These are phyloP conservation scores for Phytophthora litchii DNA, from an alignment of 352 stramenopile species.

Conservation along the genomic window DNA sequence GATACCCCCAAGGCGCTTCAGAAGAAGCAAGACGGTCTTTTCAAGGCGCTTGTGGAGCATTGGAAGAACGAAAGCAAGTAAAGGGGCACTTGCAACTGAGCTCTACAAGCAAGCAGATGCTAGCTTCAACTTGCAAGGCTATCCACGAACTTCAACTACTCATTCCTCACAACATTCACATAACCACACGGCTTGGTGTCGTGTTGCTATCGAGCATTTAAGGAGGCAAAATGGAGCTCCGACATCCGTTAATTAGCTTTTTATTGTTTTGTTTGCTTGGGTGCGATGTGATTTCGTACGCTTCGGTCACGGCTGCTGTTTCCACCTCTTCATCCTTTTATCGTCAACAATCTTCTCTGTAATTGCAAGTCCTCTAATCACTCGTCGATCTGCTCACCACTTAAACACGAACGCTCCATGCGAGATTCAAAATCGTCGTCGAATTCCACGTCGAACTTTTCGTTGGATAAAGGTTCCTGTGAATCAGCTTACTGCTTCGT, in stretches of 20 bases:
- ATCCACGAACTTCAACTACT: constrained; percentile 18
- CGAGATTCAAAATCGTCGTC: constrained; percentile 13
- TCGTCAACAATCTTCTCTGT: not conserved
- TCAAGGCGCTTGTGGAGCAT: constrained; percentile 77
- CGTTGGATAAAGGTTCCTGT: constrained; percentile 19
- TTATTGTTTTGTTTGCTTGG: constrained; percentile 31
- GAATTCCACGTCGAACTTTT: constrained; percentile 12
- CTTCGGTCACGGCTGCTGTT: constrained; percentile 18
- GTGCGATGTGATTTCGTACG: constrained; percentile 10
- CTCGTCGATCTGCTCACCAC: not conserved
- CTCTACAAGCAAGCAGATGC: not conserved
- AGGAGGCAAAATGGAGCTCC: constrained; percentile 17
- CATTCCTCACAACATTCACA: not conserved
- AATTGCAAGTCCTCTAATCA: not conserved
- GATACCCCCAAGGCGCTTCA: constrained; percentile 86
- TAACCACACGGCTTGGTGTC: not conserved
- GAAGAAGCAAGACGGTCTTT: constrained; percentile 71
- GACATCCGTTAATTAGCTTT: constrained; percentile 39
- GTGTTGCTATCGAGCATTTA: not conserved
- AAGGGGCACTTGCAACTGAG: not conserved
- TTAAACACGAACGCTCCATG: constrained; percentile 4
- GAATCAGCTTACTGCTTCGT: constrained; percentile 13
- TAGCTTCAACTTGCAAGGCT: constrained; percentile 8
- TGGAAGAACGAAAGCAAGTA: constrained; percentile 69
- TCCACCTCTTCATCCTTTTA: not conserved